Evolutionary conservation across 257 asterid genomes (phyloP), one percentile per base, ranked within the genome.

Genomic region (Phtheirospermum japonicum): DNA sequence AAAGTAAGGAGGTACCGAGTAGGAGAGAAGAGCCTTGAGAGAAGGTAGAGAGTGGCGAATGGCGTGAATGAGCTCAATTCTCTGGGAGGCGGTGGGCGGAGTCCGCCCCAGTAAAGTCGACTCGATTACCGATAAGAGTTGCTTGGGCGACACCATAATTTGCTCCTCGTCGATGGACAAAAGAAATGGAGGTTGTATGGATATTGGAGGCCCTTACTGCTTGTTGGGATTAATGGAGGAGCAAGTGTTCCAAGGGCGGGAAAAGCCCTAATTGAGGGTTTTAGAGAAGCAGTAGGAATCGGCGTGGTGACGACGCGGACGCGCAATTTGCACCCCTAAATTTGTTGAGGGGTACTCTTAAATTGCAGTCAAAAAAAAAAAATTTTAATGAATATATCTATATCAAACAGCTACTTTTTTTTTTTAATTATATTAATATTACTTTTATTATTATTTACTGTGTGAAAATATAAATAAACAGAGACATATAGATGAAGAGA

Each of bases 51-150:
- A 83, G 36, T 67, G 77, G 54, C 96, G 97, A 75, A 92, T 64
- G 76, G 95, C 87, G 72, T 84, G 97, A 61, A 86, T 61, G 73
- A 92, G 91, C 70, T 89, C 91, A 34, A 92, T 75, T 70, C 96
- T 80, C 77, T 89, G 87, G 28, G 93, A 73, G 56, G 99, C 86
- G 45, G 95, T 57, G 69, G 96, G 88, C 56, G 93, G 80, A n/a
- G 76, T 72, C 52, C 80, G 79, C 4, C 80, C 80, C 59, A 89
- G 76, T 49, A 89, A 66, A 7, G 89, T 59, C 14, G 95, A 80
- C 73, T 86, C 97, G 50, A 86, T 71, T 6, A 84, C 73, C 50
- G 93, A 68, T 26, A 86, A 58, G 11, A 91, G 80, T 58, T 76
- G 84, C 85, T 85, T 89, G 16, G 91, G 75, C 2, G 96, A 73